Conservation (phyloP, 2,329 filamentous ascomycete species). For the Arthroderma sp. region DNA sequence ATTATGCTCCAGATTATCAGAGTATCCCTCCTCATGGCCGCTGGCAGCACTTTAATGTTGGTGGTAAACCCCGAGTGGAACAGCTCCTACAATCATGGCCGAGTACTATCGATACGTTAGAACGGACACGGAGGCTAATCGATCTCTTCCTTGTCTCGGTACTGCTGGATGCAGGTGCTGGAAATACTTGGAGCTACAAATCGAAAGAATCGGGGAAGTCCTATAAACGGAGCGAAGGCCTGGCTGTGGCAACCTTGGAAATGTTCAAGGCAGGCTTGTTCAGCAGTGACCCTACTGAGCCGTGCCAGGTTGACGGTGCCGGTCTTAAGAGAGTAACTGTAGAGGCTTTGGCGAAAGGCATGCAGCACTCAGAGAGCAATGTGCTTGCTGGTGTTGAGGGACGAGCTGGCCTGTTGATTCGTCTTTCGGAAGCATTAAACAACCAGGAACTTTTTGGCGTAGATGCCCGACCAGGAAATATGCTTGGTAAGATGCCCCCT, state of each 20-base stretch:
- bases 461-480: constrained; percentile 77
- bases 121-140: constrained; percentile 41
- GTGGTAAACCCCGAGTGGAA: constrained; percentile 37
- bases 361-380: constrained; percentile 74
- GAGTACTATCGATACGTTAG: constrained; percentile 29
- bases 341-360: constrained; percentile 60
- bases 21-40: constrained; percentile 67
- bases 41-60: constrained; percentile 52
- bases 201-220: constrained; percentile 73
- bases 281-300: constrained; percentile 67
- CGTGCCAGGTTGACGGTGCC: constrained; percentile 76
- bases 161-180: constrained; percentile 60
- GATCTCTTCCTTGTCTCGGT: constrained; percentile 52
- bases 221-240: constrained; percentile 75
- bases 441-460: constrained; percentile 74
- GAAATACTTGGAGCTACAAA: constrained; percentile 83
- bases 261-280: constrained; percentile 93
- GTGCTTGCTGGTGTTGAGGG: constrained; percentile 75
- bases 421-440: constrained; percentile 61
- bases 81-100: constrained; percentile 36
- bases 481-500: constrained; percentile 57
- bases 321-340: constrained; percentile 63
- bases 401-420: constrained; percentile 62
- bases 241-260: constrained; percentile 65
- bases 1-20: constrained; percentile 54